Evolutionary conservation across 495 filamentous ascomycete genomes (phyloP).

Genomic region (Lindgomyces ingoldianus): DNA sequence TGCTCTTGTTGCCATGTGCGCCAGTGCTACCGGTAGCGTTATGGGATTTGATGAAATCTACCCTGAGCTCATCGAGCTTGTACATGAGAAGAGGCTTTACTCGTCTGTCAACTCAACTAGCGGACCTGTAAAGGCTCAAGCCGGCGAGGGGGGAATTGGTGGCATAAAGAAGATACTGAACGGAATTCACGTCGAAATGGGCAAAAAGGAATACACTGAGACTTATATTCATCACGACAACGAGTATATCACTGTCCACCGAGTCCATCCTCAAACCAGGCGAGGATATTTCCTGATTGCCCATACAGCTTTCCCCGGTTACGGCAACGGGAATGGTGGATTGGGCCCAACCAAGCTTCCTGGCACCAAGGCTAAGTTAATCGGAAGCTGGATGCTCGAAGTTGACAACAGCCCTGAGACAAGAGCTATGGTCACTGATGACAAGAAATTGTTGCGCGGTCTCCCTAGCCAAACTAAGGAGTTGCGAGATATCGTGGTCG

Average conservation of each 20-base stretch:
- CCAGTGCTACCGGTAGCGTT: slow-evolving; percentile 88
- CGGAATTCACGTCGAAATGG: slow-evolving; percentile 89
- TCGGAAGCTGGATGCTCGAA: slow-evolving; percentile 87
- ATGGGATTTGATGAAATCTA: slow-evolving; percentile 99
- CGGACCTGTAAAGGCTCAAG: slow-evolving; percentile 58
- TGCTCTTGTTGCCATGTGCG: slow-evolving; percentile 92
- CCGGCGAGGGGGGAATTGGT: slow-evolving; percentile 77
- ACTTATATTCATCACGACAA: slow-evolving; percentile 95
- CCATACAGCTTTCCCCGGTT: slow-evolving; percentile 89
- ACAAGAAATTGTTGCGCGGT: slow-evolving; percentile 71
- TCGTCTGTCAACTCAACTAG: slow-evolving; percentile 66
- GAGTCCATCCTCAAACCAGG: slow-evolving; percentile 84
- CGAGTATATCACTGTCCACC: slow-evolving; percentile 93
- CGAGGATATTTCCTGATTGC: slow-evolving; percentile 94
- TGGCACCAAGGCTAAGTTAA: slow-evolving; percentile 70
- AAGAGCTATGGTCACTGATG: slow-evolving; percentile 61
- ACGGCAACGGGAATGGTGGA: slow-evolving; percentile 73
- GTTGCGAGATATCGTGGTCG: slow-evolving; percentile 68
- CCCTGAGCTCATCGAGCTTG: slow-evolving; percentile 84
- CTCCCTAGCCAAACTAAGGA: slow-evolving; percentile 77
- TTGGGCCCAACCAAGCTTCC: slow-evolving; percentile 74
- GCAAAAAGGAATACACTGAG: slow-evolving; percentile 88
- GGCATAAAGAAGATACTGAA: slow-evolving; percentile 89
- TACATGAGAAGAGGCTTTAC: slow-evolving; percentile 82
- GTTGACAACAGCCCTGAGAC: slow-evolving; percentile 70